These are phyloP conservation scores for Pseudocercospora eumusae DNA, from an alignment of 2,329 filamentous ascomycete genomes.

Conservation along the genomic window DNA sequence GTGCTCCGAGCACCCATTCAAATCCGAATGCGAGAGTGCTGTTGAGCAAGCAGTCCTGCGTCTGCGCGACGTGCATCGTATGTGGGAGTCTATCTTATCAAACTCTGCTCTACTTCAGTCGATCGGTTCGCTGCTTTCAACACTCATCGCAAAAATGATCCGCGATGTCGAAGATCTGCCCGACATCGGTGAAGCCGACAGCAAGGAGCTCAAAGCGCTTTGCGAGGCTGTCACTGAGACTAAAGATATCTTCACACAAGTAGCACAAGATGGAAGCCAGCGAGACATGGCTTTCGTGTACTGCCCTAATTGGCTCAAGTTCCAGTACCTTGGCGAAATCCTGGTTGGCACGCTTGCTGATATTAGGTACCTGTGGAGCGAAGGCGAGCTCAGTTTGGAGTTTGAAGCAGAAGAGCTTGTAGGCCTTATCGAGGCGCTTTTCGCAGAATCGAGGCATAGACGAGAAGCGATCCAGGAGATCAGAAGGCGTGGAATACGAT, in stretches of 20 bases:
- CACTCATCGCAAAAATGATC: conserved; percentile 61
- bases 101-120: conserved; percentile 63
- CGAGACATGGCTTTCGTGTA: conserved; percentile 61
- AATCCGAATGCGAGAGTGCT: conserved; percentile 61
- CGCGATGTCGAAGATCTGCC: conserved; percentile 63
- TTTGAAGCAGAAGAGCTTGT: conserved; percentile 63
- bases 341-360: conserved; percentile 64
- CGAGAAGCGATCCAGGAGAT: conserved; percentile 62
- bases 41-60: conserved; percentile 60
- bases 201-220: conserved; percentile 58
- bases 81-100: conserved; percentile 61
- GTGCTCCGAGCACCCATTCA: conserved; percentile 61
- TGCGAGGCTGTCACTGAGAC: conserved; percentile 59
- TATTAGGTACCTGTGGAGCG: conserved; percentile 66
- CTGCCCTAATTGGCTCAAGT: conserved; percentile 64
- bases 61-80: conserved; percentile 56
- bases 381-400: conserved; percentile 64
- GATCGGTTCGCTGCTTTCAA: conserved; percentile 60
- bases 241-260: conserved; percentile 58
- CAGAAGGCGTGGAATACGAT: conserved; percentile 32
- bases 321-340: conserved; percentile 65
- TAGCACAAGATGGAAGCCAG: conserved; percentile 37
- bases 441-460: conserved; percentile 63
- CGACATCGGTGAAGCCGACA: conserved; percentile 65
- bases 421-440: conserved; percentile 64